Percentiles rank a stretch among this genome's conserved stretches.
phyloP scores from a whole-genome alignment of 257 asterid genomes.

The Handroanthus guayacan region DNA sequence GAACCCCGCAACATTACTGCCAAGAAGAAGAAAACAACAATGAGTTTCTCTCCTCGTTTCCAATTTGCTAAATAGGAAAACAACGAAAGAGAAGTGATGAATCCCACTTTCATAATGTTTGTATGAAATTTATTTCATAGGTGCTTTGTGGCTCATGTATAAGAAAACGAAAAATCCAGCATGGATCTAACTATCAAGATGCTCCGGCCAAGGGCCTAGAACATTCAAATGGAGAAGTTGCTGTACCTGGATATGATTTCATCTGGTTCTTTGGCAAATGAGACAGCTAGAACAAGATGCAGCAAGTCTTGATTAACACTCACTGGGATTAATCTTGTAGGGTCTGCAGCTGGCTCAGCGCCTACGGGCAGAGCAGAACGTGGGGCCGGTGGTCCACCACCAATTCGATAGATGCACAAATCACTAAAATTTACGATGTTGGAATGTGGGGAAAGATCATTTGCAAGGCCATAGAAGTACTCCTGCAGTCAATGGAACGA shows the following conservation, averaged over 20 bases:
- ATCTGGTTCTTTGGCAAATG: constrained; percentile 89
- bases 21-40: constrained; percentile 26
- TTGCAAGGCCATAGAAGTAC: constrained; percentile 88
- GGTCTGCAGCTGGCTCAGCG: constrained; percentile 93
- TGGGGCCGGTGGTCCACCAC: constrained; percentile 98
- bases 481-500: constrained; percentile 57
- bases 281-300: constrained; percentile 90
- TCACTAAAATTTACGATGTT: constrained; percentile 76
- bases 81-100: neutral
- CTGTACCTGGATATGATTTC: constrained; percentile 84
- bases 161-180: neutral
- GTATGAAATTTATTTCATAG: neutral
- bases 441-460: constrained; percentile 97
- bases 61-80: neutral
- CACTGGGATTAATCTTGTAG: constrained; percentile 76
- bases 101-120: neutral
- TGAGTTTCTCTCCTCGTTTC: neutral
- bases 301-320: constrained; percentile 73
- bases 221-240: constrained; percentile 29
- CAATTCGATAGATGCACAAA: constrained; percentile 74
- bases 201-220: neutral
- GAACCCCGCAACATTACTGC: constrained; percentile 95
- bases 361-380: constrained; percentile 98
- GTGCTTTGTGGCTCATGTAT: neutral
- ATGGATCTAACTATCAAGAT: constrained; percentile 9